Evolutionary conservation across 495 filamentous ascomycete genomes (phyloP).

Genomic region (Achaetomiella virescens): DNA sequence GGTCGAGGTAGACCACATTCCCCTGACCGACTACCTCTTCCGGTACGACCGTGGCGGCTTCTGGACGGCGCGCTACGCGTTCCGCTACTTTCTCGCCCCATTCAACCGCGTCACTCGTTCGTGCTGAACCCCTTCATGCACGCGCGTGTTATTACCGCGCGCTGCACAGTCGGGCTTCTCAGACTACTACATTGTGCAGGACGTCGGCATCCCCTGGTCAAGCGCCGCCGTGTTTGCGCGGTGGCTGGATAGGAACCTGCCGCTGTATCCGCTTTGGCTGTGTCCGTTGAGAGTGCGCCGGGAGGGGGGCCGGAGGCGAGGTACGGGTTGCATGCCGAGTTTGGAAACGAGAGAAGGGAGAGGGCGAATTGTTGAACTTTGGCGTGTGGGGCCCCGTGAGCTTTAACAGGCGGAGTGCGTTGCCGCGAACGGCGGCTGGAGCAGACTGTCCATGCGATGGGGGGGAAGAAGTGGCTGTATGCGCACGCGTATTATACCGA

Average conservation of each 20-base stretch:
- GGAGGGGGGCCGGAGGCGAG: conserved; percentile 13
- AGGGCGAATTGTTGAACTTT: conserved; percentile 38
- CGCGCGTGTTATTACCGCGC: conserved; percentile 54
- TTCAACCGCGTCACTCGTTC: conserved; percentile 48
- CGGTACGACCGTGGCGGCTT: conserved; percentile 56
- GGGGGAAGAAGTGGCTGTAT: conserved; percentile 52
- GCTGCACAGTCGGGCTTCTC: conserved; percentile 44
- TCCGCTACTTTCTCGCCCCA: conserved; percentile 47
- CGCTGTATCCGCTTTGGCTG: conserved; percentile 52
- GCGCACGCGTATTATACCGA: conserved; percentile 51
- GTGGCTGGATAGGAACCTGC: conserved; percentile 35
- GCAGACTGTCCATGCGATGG: conserved; percentile 47
- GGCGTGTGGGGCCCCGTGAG: conserved; percentile 43
- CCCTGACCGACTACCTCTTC: conserved; percentile 50
- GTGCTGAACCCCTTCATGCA: conserved; percentile 50
- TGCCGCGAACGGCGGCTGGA: conserved; percentile 54
- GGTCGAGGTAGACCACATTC: conserved; percentile 37
- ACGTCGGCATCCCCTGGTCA: conserved; percentile 44
- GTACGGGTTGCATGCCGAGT: conserved; percentile 34
- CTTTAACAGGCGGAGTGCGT: conserved; percentile 31
- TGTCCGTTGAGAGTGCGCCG: conserved; percentile 41
- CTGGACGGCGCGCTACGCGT: conserved; percentile 50
- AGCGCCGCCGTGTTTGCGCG: conserved; percentile 36
- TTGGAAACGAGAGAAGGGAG: conserved; percentile 21
- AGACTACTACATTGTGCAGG: conserved; percentile 46